These are phyloP conservation scores for Orbilia blumenaviensis DNA, from an alignment of 2,329 filamentous ascomycete species.

Conservation along the genomic window DNA sequence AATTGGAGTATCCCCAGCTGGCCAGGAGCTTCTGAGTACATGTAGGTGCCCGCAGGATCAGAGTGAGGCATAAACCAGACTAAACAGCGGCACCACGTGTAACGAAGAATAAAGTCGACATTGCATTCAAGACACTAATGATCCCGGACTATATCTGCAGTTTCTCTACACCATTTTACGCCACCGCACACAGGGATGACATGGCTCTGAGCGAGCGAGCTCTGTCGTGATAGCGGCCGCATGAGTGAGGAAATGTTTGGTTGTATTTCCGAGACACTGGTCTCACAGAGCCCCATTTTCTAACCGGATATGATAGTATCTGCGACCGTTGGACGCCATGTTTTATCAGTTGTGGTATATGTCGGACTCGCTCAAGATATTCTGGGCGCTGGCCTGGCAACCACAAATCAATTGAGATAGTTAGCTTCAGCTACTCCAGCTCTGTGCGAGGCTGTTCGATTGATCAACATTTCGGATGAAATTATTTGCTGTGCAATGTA, in stretches of 20 bases:
- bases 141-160: neutral
- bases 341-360: no score
- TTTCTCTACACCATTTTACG: neutral
- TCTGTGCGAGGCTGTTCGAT: neutral
- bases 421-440: neutral
- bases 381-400: neutral
- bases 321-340: neutral
- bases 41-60: neutral
- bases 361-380: no score
- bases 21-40: neutral
- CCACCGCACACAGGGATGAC: slow-evolving; percentile 15
- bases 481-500: neutral
- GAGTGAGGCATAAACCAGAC: neutral
- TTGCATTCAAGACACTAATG: neutral
- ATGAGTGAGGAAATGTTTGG: neutral
- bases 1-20: neutral
- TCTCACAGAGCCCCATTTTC: slow-evolving; percentile 2
- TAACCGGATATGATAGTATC: neutral
- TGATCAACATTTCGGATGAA: neutral
- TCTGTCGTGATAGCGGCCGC: slow-evolving; percentile 1
- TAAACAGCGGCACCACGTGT: slow-evolving; percentile 12
- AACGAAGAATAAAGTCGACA: neutral
- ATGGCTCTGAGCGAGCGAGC: neutral
- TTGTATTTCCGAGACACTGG: slow-evolving; percentile 7
- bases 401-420: neutral